Conservation (phyloP, 352 stramenopile genomes). For the Aphanomyces cochlioides region DNA sequence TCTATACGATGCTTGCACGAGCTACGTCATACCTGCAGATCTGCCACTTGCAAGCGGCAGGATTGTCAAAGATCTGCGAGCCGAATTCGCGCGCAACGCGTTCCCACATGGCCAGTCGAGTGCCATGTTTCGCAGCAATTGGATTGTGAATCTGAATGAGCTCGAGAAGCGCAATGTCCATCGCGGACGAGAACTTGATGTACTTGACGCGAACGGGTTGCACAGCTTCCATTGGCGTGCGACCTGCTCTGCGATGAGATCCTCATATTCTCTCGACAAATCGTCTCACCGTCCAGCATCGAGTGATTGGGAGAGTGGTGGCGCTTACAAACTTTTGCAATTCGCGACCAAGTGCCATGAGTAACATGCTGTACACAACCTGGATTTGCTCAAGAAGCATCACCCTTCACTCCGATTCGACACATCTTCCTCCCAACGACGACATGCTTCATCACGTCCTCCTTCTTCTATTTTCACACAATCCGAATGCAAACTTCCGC, state of each 20-base stretch:
- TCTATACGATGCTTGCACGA: background rate
- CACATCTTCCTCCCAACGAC: no score
- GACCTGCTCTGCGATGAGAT: constrained; percentile 4
- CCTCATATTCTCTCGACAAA: background rate
- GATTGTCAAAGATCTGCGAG: constrained; percentile 60
- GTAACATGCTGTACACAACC: constrained; percentile 6
- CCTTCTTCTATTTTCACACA: background rate
- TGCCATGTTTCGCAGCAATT: constrained; percentile 77
- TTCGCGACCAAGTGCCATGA: constrained; percentile 5
- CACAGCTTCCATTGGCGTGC: constrained; percentile 21
- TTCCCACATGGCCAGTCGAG: constrained; percentile 78
- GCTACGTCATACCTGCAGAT: constrained; percentile 53
- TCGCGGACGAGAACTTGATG: constrained; percentile 71
- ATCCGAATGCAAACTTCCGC: no score
- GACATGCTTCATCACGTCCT: constrained; percentile 8
- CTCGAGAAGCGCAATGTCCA: constrained; percentile 78
- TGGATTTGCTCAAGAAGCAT: constrained; percentile 9
- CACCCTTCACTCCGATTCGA: no score
- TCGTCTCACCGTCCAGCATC: constrained; percentile 20
- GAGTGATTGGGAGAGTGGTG: constrained; percentile 15
- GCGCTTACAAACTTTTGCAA: constrained; percentile 11
- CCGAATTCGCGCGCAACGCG: constrained; percentile 60
- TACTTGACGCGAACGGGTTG: constrained; percentile 53
- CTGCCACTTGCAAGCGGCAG: constrained; percentile 71
- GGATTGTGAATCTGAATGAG: constrained; percentile 66